phyloP scores from a whole-genome alignment of 2,329 filamentous ascomycete genomes.

The Fusarium azukiicola region DNA sequence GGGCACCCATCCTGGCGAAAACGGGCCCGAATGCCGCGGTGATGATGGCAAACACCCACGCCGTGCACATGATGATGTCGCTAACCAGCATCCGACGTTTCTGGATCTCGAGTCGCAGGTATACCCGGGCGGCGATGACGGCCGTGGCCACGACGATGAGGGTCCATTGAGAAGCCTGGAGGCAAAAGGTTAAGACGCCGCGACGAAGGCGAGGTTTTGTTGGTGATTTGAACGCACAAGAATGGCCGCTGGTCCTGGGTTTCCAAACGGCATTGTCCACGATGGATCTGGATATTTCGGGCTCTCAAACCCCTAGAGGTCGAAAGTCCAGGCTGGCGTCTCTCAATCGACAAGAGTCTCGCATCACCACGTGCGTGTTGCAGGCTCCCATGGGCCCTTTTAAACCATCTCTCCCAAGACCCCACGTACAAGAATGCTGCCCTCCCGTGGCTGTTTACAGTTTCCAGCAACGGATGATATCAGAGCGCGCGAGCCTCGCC shows the following conservation, averaged over 20 bases:
- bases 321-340: neutral
- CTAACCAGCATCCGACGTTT: constrained; percentile 34
- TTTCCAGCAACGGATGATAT: constrained; percentile 15
- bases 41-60: constrained; percentile 32
- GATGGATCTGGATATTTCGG: neutral
- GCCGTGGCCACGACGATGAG: constrained; percentile 31
- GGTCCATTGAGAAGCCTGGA: constrained; percentile 34
- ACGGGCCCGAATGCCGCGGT: constrained; percentile 35
- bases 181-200: accelerated
- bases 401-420: neutral
- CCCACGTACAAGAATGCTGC: constrained; percentile 13
- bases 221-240: constrained; percentile 17
- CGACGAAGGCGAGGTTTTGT: neutral
- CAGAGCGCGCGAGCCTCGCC: constrained; percentile 3
- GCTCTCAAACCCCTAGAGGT: constrained; percentile 3
- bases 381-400: neutral
- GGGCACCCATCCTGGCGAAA: constrained; percentile 28
- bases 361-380: constrained; percentile 3
- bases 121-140: constrained; percentile 41
- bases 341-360: neutral
- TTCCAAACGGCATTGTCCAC: constrained; percentile 2
- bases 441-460: constrained; percentile 18
- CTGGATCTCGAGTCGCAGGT: constrained; percentile 44
- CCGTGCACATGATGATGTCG: constrained; percentile 45
- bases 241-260: constrained; percentile 20